Conservation (phyloP, 257 asterid genomes). For the Ophiorrhiza pumila region DNA sequence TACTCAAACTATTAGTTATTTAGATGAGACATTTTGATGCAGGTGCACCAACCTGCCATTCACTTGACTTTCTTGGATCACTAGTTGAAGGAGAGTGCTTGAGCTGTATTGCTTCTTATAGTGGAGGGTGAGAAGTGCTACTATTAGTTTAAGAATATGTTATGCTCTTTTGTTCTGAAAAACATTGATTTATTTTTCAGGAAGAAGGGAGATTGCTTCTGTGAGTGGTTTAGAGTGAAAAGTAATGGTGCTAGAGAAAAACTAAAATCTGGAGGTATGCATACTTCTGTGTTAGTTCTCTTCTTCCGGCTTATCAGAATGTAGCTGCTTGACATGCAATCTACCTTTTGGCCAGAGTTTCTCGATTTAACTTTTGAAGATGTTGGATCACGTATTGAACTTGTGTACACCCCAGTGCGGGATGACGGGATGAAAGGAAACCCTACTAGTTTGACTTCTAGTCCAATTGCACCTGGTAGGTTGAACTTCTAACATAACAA, state of each 20-base stretch:
- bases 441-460: slow-evolving; percentile 51
- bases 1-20: not conserved
- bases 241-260: slow-evolving; percentile 55
- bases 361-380: slow-evolving; percentile 65
- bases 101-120: slow-evolving; percentile 62
- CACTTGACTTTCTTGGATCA: slow-evolving; percentile 84
- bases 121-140: slow-evolving; percentile 71
- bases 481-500: not conserved
- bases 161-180: slow-evolving; percentile 12
- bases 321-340: slow-evolving; percentile 22
- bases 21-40: slow-evolving; percentile 17
- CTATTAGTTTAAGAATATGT: slow-evolving; percentile 10
- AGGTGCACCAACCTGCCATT: slow-evolving; percentile 86
- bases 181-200: slow-evolving; percentile 39
- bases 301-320: slow-evolving; percentile 3
- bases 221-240: slow-evolving; percentile 80
- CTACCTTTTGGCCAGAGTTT: slow-evolving; percentile 47
- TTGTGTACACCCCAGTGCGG: slow-evolving; percentile 77
- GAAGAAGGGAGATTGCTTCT: slow-evolving; percentile 74
- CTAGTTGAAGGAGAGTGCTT: slow-evolving; percentile 73
- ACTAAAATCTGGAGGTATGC: slow-evolving; percentile 59
- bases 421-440: slow-evolving; percentile 76
- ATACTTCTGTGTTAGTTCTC: slow-evolving; percentile 5
- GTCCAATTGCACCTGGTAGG: slow-evolving; percentile 78
- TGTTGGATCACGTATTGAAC: slow-evolving; percentile 71